Base-by-base conservation (phyloP, 805 yeast species). In the Ogataea paraovalis region DNA sequence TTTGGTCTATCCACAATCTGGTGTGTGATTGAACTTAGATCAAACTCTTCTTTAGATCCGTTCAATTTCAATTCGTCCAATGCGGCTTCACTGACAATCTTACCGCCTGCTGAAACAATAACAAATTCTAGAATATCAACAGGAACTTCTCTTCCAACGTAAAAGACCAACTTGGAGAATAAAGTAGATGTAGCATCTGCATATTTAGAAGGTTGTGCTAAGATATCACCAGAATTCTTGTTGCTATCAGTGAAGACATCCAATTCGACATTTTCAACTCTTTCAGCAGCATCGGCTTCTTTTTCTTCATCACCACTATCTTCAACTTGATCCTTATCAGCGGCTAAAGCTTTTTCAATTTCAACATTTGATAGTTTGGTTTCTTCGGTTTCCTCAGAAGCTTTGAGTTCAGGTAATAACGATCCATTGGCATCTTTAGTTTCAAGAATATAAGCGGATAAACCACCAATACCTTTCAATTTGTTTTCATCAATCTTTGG, bases 1-100 rank as follows among this genome's bases (percentile, higher is more conserved):
- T 82, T 83, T 27, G 99, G 98, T 68, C 99, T 83, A 69, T 94
- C 99, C 54, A 85, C 83, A 57, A 94, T 85, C 69, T 92, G 98
- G 68, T 94, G 99, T 14, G 99, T 94, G 43, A 94, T 80, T 43
- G 75, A 70, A 27, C 80, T 73, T 47, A 88, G 72, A 62, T 85
- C 85, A 52, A 84, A 71, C 44, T 75, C 75, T 37, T 64, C 66
- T 6, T 76, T 71, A 41, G 71, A 73, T 51, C 76, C 75, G 55
- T 75, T 71, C 43, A 69, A 57, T 50, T 69, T 67, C 49, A 85
- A 68, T 67, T 85, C 94, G 65, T 92, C 97, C 49, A 90, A 66
- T 2, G 94, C 85, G 48, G 94, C 79, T 69, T 94, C 99, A 60
- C 96, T 84, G 41, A 91, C 79, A 32, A 89, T 75, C 50, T 76